Conservation (phyloP, 306 rosid genomes). For the Cicer pinnatifidum region DNA sequence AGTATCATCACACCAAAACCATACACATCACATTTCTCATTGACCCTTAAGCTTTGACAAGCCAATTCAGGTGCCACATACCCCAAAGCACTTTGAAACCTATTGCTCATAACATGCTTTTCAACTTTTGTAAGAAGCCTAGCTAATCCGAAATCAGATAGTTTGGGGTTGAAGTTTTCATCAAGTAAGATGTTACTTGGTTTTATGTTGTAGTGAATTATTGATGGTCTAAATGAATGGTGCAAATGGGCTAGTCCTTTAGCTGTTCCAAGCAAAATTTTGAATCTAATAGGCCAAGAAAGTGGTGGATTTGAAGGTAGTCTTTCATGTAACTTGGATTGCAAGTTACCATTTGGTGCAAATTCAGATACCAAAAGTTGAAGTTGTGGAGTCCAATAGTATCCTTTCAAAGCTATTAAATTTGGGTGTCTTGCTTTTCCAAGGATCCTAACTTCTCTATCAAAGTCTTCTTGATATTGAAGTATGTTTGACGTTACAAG, state of each 20-base stretch:
- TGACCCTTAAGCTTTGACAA: slow-evolving; percentile 81
- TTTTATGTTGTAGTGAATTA: slow-evolving; percentile 80
- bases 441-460: slow-evolving; percentile 69
- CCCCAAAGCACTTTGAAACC: slow-evolving; percentile 76
- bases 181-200: slow-evolving; percentile 84
- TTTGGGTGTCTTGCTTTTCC: slow-evolving; percentile 77
- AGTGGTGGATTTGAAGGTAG: slow-evolving; percentile 64
- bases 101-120: slow-evolving; percentile 67
- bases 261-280: slow-evolving; percentile 76
- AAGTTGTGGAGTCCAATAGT: slow-evolving; percentile 79
- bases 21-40: slow-evolving; percentile 80
- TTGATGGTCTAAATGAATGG: slow-evolving; percentile 68
- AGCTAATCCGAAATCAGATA: slow-evolving; percentile 76
- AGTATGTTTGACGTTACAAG: slow-evolving; percentile 67
- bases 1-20: slow-evolving; percentile 81
- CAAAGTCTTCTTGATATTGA: slow-evolving; percentile 74
- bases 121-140: slow-evolving; percentile 69
- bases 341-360: slow-evolving; percentile 73
- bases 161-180: slow-evolving; percentile 61
- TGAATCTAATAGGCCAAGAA: slow-evolving; percentile 74
- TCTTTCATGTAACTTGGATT: slow-evolving; percentile 72
- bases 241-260: slow-evolving; percentile 79
- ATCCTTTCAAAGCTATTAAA: slow-evolving; percentile 68
- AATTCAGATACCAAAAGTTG: slow-evolving; percentile 70
- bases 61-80: slow-evolving; percentile 87